These are phyloP conservation scores for Globisporangium paroecandrum DNA, from an alignment of 352 stramenopile species.

Conservation along the genomic window DNA sequence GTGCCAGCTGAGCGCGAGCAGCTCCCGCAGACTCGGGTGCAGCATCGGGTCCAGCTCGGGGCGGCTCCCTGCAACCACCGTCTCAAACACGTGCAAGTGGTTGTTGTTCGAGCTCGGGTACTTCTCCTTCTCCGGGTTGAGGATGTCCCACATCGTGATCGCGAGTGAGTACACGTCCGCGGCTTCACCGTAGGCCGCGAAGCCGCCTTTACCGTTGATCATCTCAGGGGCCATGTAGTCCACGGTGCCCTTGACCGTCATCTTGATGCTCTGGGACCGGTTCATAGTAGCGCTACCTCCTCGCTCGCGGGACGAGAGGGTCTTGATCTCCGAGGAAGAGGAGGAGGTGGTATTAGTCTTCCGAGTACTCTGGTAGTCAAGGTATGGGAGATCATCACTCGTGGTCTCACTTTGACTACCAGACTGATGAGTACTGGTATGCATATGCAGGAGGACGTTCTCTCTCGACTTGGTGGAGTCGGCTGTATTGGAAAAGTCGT, in stretches of 20 bases:
- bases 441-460: not conserved
- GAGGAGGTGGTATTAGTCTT: not conserved
- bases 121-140: constrained; percentile 45
- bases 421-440: not conserved
- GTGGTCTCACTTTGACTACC: not conserved
- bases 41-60: constrained; percentile 33
- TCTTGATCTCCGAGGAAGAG: not conserved
- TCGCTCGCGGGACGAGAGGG: not conserved
- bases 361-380: constrained; percentile 2
- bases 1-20: constrained; percentile 43
- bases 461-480: not conserved
- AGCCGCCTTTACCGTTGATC: constrained; percentile 47
- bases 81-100: constrained; percentile 42
- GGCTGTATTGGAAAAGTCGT: not conserved
- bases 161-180: constrained; percentile 27
- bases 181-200: constrained; percentile 47
- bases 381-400: not conserved
- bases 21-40: constrained; percentile 26
- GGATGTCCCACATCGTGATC: constrained; percentile 75
- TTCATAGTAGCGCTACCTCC: not conserved
- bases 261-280: constrained; percentile 12
- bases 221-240: constrained; percentile 79
- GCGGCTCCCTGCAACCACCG: constrained; percentile 35
- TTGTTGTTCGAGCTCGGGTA: constrained; percentile 49
- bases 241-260: constrained; percentile 65